phyloP scores from a whole-genome alignment of 2,329 filamentous ascomycete genomes.

The Clarireedia hainanense region DNA sequence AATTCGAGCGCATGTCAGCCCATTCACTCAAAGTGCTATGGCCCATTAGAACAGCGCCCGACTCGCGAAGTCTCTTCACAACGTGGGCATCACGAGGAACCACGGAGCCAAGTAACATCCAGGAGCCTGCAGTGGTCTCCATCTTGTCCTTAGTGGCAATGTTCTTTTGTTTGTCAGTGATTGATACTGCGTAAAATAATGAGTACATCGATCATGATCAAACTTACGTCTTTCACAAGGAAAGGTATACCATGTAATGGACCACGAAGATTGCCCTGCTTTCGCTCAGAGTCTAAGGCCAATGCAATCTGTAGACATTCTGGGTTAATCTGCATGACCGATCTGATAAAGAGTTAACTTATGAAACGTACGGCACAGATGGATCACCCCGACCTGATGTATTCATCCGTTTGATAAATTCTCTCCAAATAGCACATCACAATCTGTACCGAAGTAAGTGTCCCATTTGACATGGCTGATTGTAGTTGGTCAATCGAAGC shows the following conservation, averaged over 20 bases:
- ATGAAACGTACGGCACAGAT: not conserved
- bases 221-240: constrained; percentile 54
- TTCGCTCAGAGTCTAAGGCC: constrained; percentile 52
- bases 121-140: constrained; percentile 67
- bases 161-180: constrained; percentile 31
- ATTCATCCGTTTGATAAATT: constrained; percentile 53
- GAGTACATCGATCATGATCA: not conserved
- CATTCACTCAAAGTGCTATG: constrained; percentile 67
- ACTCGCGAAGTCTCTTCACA: constrained; percentile 51
- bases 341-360: constrained; percentile 29
- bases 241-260: constrained; percentile 70
- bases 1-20: constrained; percentile 62
- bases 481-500: constrained; percentile 64
- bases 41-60: constrained; percentile 57
- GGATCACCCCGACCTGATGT: constrained; percentile 48
- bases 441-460: constrained; percentile 50
- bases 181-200: not conserved
- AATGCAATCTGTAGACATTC: constrained; percentile 56
- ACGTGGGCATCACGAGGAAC: constrained; percentile 63
- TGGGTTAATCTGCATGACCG: constrained; percentile 60
- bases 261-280: constrained; percentile 47
- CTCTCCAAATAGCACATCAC: constrained; percentile 55
- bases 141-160: constrained; percentile 61
- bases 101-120: constrained; percentile 55
- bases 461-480: constrained; percentile 43